These are phyloP conservation scores for Candida awuae DNA, from an alignment of 805 yeast species.

Conservation along the genomic window DNA sequence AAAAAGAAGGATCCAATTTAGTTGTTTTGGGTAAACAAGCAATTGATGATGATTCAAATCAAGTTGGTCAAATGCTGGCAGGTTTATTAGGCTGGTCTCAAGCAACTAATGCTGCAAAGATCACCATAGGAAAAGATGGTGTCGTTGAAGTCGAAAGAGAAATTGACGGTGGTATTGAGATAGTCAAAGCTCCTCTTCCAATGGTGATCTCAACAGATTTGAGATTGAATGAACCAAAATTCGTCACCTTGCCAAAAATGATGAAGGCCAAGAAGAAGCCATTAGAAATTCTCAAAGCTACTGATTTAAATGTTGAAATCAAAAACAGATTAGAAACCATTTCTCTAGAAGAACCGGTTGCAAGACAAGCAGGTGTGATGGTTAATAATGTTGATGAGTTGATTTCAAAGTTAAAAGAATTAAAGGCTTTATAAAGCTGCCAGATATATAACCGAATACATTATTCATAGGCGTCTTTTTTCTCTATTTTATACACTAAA, in stretches of 20 bases:
- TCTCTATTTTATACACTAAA: too few relatives aligned
- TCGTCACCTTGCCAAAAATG: conserved; percentile 90
- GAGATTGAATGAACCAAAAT: conserved; percentile 90
- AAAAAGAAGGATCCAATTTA: conserved; percentile 63
- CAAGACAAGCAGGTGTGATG: conserved; percentile 72
- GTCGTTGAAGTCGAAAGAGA: conserved; percentile 81
- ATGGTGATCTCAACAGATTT: conserved; percentile 86
- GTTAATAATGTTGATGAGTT: conserved; percentile 79
- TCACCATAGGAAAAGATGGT: conserved; percentile 41
- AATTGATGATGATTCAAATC: conserved; percentile 90
- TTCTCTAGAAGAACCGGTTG: conserved; percentile 78
- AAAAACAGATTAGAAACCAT: conserved; percentile 57
- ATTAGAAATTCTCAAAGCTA: conserved; percentile 53
- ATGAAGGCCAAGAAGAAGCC: conserved; percentile 99
- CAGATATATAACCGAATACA: not conserved
- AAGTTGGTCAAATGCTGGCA: conserved; percentile 95
- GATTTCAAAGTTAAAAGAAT: conserved; percentile 66
- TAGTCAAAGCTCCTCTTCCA: conserved; percentile 71
- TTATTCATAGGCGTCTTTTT: too few relatives aligned
- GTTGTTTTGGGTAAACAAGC: conserved; percentile 94
- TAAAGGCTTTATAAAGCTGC: conserved; percentile 49
- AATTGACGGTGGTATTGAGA: conserved; percentile 91
- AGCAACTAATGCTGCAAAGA: conserved; percentile 89
- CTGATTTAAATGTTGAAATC: conserved; percentile 64
- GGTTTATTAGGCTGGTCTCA: conserved; percentile 94